A percentile compares a stretch with the other conserved stretches of the same genome.
Conservation (phyloP, 2,329 filamentous ascomycete species). For the Aspergillus fructus region DNA sequence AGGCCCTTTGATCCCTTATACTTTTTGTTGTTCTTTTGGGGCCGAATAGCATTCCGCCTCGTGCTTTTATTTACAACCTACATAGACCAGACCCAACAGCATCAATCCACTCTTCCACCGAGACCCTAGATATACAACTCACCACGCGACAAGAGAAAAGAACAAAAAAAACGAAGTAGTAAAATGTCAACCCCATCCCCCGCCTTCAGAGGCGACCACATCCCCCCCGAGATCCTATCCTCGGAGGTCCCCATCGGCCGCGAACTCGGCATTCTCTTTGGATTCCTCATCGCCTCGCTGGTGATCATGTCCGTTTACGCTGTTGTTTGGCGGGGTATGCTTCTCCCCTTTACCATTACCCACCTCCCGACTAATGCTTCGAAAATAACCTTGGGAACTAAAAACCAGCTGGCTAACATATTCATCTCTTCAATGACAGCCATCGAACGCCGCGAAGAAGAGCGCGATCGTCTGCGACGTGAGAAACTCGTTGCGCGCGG, state of each 20-base stretch:
- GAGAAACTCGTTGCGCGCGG: slow-evolving; percentile 13
- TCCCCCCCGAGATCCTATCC: slow-evolving; percentile 30
- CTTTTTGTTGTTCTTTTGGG: no score
- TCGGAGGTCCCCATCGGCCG: slow-evolving; percentile 31
- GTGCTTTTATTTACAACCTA: no score
- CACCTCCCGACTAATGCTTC: no score
- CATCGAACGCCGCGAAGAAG: slow-evolving; percentile 32
- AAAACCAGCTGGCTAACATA: not conserved
- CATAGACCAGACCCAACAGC: no score
- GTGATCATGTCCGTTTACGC: slow-evolving; percentile 36
- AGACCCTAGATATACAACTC: not conserved
- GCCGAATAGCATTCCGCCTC: no score
- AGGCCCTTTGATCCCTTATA: no score
- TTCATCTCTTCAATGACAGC: slow-evolving; percentile 10
- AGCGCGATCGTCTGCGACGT: slow-evolving; percentile 16
- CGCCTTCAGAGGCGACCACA: slow-evolving; percentile 5
- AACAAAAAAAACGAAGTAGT: not conserved
- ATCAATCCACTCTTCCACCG: no score
- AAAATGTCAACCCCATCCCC: not conserved
- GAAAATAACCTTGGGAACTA: not conserved
- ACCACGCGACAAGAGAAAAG: not conserved
- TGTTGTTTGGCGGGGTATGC: slow-evolving; percentile 35
- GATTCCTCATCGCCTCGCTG: slow-evolving; percentile 34
- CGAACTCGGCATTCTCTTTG: slow-evolving; percentile 43
- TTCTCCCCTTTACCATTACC: not conserved